Evolutionary conservation across 1,284 basidiomycete species (phyloP).

Genomic region (Pulveroboletus sp.): DNA sequence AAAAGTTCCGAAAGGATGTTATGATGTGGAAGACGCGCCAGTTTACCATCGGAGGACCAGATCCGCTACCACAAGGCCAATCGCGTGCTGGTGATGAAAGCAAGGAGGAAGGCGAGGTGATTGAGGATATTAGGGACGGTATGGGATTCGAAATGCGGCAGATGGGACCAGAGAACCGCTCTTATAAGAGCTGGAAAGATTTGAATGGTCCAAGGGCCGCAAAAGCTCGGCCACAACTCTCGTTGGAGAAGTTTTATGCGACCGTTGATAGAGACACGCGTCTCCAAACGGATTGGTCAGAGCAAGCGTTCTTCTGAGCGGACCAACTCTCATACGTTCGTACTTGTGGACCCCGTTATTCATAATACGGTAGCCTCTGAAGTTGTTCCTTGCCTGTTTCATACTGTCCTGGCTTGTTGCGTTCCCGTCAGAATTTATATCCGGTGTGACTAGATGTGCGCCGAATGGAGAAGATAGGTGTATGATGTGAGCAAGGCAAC

Average conservation of each 20-base stretch:
- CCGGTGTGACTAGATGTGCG: too few species aligned
- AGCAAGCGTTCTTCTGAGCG: not conserved
- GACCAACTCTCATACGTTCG: not conserved
- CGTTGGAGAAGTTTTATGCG: not conserved
- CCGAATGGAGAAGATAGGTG: too few species aligned
- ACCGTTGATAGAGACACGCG: not conserved
- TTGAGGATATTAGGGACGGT: slow-evolving; percentile 1
- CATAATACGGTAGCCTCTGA: not conserved
- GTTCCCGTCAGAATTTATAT: too few species aligned
- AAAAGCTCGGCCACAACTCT: slow-evolving; percentile 1
- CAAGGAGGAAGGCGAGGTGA: not conserved
- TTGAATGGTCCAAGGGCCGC: not conserved
- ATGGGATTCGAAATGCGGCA: not conserved
- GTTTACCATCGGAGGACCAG: not conserved
- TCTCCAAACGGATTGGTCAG: not conserved
- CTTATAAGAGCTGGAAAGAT: slow-evolving; percentile 2
- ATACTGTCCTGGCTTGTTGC: not conserved
- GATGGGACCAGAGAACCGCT: not conserved
- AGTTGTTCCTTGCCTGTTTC: not conserved
- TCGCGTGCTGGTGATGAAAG: not conserved
- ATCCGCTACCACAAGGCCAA: not conserved
- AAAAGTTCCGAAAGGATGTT: not conserved
- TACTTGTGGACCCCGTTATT: not conserved
- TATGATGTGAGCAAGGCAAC: too few species aligned
- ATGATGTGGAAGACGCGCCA: not conserved